Base-by-base conservation (phyloP, 2,329 filamentous ascomycete genomes). In the Hypoxylon rubiginosum region DNA sequence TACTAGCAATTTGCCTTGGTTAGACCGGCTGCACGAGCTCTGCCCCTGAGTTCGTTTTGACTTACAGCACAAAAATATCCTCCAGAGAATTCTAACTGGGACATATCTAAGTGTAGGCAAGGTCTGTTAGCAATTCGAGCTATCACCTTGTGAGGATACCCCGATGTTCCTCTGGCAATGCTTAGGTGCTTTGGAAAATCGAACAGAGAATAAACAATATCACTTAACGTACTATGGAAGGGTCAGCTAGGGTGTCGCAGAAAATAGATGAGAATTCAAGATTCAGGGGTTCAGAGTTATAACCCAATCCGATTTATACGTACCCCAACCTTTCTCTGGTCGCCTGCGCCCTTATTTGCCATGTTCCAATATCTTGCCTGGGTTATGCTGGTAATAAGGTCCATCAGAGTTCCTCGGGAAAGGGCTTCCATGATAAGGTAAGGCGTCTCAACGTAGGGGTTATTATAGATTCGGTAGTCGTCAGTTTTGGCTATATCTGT, bases 51-150 rank as follows among this genome's bases (percentile, higher is more conserved):
- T 5, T 11, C 2, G 17, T 2, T 48, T 17, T 4, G 9, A 39
- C 66, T 66, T 68, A 68, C 62, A 34, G n/a, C 66, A 68, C 9
- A 51, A 48, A 36, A 68, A 68, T 2, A 63, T 19, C 15, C 56
- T 57, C 66, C 66, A 68, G 15, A 68, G 48, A 13, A 68, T 8
- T 32, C 66, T 41, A 11, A 45, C 53, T 10, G 66, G 66, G 30
- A 68, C 50, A 21, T 41, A 66, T 19, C 39, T 43, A 19, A n/a
- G n/a, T 9, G n/a, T 9, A 43, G 39, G 15, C 19, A 19, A 43
- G 1, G 6, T 8, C n/a, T 19, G 39, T 43, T 19, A 43, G n/a
- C 4, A 43, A 10, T 19, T 43, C 9, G n/a, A n/a, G n/a, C n/a
- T 43, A 43, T n/a, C 39, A 9, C 9, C n/a, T 6, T 19, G 11